Evolutionary conservation across 768 basidiomycete species (phyloP).

Genomic region (Favolaschia claudopus): DNA sequence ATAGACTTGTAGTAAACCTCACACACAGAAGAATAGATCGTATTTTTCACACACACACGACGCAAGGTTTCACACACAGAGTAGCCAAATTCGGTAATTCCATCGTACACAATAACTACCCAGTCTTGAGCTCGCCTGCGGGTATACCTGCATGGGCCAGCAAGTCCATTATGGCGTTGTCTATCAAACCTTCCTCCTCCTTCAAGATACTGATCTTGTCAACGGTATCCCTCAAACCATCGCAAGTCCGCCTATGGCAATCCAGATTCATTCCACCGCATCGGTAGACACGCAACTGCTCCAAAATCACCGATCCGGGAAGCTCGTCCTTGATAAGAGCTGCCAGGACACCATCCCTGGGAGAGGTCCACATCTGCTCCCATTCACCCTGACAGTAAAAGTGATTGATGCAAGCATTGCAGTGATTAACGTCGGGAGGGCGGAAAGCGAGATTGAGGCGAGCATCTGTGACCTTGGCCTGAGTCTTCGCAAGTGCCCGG

Average conservation of each 20-base stretch:
- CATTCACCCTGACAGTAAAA: not conserved
- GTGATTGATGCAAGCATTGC: not conserved
- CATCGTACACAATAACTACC: not conserved
- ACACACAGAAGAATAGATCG: not conserved
- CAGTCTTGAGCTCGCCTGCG: no score
- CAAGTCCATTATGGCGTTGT: not conserved
- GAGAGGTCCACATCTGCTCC: not conserved
- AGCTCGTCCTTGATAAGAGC: not conserved
- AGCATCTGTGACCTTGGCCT: not conserved
- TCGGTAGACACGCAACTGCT: not conserved
- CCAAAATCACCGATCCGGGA: not conserved
- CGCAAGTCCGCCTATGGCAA: slow-evolving; percentile 4
- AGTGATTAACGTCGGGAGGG: not conserved
- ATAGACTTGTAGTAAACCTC: not conserved
- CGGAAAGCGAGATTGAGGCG: not conserved
- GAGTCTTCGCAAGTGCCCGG: slow-evolving; percentile 7
- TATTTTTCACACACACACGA: not conserved
- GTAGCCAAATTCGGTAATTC: not conserved
- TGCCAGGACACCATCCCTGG: not conserved
- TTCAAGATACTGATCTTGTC: not conserved
- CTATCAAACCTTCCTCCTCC: slow-evolving; percentile 3
- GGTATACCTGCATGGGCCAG: not conserved
- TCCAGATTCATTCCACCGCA: not conserved
- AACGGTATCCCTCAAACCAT: not conserved
- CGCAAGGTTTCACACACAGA: not conserved